Conservation (phyloP, 164 flowering plant species). For the Tetrastigma voinierianum region DNA sequence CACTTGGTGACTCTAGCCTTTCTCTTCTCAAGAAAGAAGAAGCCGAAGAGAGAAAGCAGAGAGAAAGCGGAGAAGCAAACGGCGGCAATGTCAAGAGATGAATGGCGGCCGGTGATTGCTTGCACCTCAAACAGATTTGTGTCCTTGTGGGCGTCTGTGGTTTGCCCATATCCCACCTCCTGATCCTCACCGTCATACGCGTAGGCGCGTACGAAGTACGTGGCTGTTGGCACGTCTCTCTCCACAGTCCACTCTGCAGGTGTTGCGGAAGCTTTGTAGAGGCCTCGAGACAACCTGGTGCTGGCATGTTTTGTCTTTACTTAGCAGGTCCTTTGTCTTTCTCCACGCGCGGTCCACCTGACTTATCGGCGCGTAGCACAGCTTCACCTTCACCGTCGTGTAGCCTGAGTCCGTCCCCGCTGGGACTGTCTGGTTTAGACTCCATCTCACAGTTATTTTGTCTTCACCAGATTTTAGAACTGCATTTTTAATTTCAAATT, state of each 20-base stretch:
- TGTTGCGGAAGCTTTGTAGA: constrained; percentile 27
- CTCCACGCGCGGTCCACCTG: constrained; percentile 62
- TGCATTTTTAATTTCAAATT: constrained; percentile 21
- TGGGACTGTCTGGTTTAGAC: constrained; percentile 28
- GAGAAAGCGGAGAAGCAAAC: constrained; percentile 79
- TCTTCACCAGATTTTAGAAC: constrained; percentile 56
- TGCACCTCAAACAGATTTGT: constrained; percentile 54
- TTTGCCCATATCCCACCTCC: constrained; percentile 70
- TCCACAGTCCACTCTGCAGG: constrained; percentile 28
- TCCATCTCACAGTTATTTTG: constrained; percentile 52
- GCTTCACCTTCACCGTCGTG: constrained; percentile 54
- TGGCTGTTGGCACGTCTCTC: constrained; percentile 41
- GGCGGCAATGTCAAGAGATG: constrained; percentile 73
- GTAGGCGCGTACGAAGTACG: constrained; percentile 63
- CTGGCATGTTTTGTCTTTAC: constrained; percentile 71
- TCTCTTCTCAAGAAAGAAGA: constrained; percentile 71
- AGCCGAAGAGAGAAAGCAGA: constrained; percentile 51
- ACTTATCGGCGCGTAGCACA: constrained; percentile 72
- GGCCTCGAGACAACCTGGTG: constrained; percentile 33
- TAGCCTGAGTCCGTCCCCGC: constrained; percentile 41
- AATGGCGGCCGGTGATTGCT: constrained; percentile 67
- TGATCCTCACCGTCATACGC: constrained; percentile 23
- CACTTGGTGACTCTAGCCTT: constrained; percentile 20
- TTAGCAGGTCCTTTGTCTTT: constrained; percentile 44
- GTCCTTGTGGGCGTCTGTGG: constrained; percentile 44